A percentile compares a stretch with the other conserved stretches of the same genome.
phyloP scores from a whole-genome alignment of 2,329 filamentous ascomycete genomes.

The Ophiostoma sp. region DNA sequence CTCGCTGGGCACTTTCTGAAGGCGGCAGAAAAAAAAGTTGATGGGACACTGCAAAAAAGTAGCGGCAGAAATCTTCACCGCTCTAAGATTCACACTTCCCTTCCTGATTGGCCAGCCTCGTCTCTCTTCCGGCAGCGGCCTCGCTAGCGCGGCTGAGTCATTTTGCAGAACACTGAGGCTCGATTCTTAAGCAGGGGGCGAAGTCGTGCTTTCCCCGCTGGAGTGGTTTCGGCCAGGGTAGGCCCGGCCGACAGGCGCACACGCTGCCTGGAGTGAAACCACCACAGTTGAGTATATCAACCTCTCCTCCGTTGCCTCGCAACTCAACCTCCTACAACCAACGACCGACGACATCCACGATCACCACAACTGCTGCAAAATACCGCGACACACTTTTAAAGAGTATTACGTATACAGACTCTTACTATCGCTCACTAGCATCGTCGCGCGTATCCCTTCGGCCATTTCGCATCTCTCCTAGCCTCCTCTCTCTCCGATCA shows the following conservation, averaged over 20 bases:
- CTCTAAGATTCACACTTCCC: background rate
- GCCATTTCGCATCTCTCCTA: background rate
- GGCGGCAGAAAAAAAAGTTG: background rate
- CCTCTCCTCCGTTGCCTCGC: slow-evolving; percentile 1
- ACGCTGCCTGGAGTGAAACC: slow-evolving; percentile 8
- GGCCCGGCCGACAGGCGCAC: background rate
- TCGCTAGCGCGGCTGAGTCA: slow-evolving; percentile 18
- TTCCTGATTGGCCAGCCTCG: slow-evolving; percentile 13
- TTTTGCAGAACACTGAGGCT: background rate
- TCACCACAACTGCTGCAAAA: background rate
- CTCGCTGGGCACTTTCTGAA: background rate
- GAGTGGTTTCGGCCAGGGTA: background rate
- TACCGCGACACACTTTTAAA: background rate
- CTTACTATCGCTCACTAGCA: background rate
- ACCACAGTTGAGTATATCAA: background rate
- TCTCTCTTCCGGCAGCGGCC: background rate
- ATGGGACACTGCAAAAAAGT: background rate
- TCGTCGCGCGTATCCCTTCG: background rate
- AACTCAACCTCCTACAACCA: slow-evolving; percentile 11
- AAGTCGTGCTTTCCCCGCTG: background rate
- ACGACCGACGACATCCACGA: background rate
- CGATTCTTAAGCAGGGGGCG: background rate
- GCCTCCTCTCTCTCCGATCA: background rate
- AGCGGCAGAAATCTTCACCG: slow-evolving; percentile 18
- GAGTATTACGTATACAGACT: background rate